Percentiles rank a stretch among this genome's conserved stretches.
Conservation (phyloP, 2,329 filamentous ascomycete genomes). For the Botrytis sinoallii region DNA sequence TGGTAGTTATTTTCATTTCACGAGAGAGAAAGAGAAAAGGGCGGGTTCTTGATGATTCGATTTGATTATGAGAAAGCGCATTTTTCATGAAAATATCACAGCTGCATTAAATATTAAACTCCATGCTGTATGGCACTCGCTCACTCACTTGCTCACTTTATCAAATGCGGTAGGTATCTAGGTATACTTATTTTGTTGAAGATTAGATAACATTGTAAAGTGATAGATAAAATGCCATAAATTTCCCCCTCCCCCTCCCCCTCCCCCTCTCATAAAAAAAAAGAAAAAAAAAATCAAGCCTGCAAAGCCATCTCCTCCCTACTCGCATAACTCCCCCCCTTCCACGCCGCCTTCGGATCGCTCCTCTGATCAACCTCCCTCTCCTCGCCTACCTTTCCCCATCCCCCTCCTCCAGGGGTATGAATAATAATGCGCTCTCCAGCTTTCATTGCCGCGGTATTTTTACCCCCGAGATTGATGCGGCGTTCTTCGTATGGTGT, state of each 20-base stretch:
- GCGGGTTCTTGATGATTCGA: constrained; percentile 1
- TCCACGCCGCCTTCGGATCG: constrained; percentile 61
- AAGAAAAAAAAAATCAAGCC: constrained; percentile 38
- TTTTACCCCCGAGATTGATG: constrained; percentile 76
- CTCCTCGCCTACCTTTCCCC: constrained; percentile 60
- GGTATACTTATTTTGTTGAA: not conserved
- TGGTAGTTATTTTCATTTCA: constrained; percentile 6
- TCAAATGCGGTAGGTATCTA: not conserved
- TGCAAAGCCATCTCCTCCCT: constrained; percentile 59
- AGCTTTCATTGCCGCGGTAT: constrained; percentile 70
- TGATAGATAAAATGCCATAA: no score
- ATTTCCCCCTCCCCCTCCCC: no score
- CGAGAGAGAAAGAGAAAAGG: not conserved
- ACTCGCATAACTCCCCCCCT: constrained; percentile 55
- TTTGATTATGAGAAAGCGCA: not conserved
- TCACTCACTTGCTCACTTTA: not conserved
- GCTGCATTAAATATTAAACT: not conserved
- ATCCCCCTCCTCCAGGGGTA: constrained; percentile 78
- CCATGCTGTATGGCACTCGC: not conserved
- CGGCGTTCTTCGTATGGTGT: constrained; percentile 54
- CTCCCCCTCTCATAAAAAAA: not conserved
- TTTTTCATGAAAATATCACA: not conserved
- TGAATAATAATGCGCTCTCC: constrained; percentile 75
- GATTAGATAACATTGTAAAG: not conserved
- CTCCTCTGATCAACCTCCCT: constrained; percentile 48